Evolutionary conservation across 108 stramenopile genomes (phyloP).

Genomic region (Cyclotella baltica): DNA sequence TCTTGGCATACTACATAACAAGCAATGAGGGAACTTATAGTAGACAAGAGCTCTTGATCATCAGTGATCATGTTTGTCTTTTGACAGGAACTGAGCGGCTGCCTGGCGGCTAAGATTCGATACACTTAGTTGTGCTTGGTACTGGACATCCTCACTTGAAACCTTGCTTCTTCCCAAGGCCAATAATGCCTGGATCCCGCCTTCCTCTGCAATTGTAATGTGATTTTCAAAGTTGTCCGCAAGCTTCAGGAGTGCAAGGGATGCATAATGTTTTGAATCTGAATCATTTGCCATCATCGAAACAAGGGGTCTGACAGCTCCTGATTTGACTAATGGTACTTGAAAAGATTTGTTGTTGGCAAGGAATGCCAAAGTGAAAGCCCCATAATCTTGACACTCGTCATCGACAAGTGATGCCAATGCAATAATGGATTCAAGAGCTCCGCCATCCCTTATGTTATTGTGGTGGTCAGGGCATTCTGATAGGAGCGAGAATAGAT

Average conservation of each 20-base stretch:
- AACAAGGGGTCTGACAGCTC: slow-evolving; percentile 80
- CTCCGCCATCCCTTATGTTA: slow-evolving; percentile 60
- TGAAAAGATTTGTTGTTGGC: slow-evolving; percentile 79
- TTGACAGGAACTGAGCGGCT: neutral
- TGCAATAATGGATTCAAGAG: slow-evolving; percentile 62
- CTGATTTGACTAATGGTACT: slow-evolving; percentile 67
- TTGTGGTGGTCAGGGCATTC: slow-evolving; percentile 74
- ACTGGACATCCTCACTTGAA: slow-evolving; percentile 77
- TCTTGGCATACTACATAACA: too few relatives aligned
- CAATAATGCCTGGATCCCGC: slow-evolving; percentile 84
- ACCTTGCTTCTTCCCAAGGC: slow-evolving; percentile 67
- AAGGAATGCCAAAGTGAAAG: slow-evolving; percentile 80
- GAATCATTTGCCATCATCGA: slow-evolving; percentile 80
- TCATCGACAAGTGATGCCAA: slow-evolving; percentile 78
- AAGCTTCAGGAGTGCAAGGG: slow-evolving; percentile 87
- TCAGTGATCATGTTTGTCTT: too few relatives aligned
- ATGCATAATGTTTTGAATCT: slow-evolving; percentile 84
- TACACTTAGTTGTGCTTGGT: slow-evolving; percentile 79
- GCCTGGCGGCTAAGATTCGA: slow-evolving; percentile 76
- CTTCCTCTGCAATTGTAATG: slow-evolving; percentile 81
- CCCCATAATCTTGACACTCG: slow-evolving; percentile 83
- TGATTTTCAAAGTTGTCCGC: slow-evolving; percentile 92
- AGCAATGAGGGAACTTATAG: too few relatives aligned
- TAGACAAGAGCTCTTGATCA: too few relatives aligned
- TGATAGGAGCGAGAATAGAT: slow-evolving; percentile 71